Evolutionary conservation across 2,329 filamentous ascomycete genomes (phyloP), one percentile per base, ranked within the genome.

Genomic region (Calonectria multiphialidica): DNA sequence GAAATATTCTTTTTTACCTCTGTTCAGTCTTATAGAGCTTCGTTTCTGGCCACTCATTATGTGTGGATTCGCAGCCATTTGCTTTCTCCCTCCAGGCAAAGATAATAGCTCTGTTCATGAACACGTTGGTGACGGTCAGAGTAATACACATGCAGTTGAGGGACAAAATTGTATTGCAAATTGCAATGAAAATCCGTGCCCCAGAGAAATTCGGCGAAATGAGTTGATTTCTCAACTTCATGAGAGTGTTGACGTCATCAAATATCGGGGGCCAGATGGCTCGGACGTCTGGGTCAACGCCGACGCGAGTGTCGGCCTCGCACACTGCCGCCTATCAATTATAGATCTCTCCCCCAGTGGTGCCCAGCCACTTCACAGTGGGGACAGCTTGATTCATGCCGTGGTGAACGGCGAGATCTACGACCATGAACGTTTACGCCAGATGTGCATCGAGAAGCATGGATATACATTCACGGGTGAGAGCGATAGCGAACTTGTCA

Each of bases 321-420:
- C 44, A 15, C 61, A 64, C 7, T 64, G 61, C 21, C 85, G 88
- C n/a, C 82, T 90, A 12, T 83, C 87, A 18, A 90, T 90, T 77
- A 88, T 88, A 73, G 88, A 90, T 73, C 83, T 90, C 0, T 85
- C 84, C 9, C 79, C 84, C 0, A 79, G 80, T n/a, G 89, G 86
- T 2, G 77, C 79, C 5, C 89, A 90, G 74, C 89, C 88, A 2
- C 79, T 88, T 55, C 83, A 86, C 66, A 81, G 82, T 72, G 69
- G 75, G 12, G 79, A 84, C 18, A 78, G 80, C 23, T 73, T 74
- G 1, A 82, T 91, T 21, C 88, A 91, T 77, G 88, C 88, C 2
- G 86, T 91, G n/a, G 87, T 91, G 28, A 91, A 90, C 70, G 89
- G 90, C 33, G 89, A 91, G 78, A 83, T 91, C n/a, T 91, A 91